A percentile compares a stretch with the other conserved stretches of the same genome.
Evolutionary conservation across 2,329 filamentous ascomycete genomes (phyloP).

Genomic region (Coniella vitis): DNA sequence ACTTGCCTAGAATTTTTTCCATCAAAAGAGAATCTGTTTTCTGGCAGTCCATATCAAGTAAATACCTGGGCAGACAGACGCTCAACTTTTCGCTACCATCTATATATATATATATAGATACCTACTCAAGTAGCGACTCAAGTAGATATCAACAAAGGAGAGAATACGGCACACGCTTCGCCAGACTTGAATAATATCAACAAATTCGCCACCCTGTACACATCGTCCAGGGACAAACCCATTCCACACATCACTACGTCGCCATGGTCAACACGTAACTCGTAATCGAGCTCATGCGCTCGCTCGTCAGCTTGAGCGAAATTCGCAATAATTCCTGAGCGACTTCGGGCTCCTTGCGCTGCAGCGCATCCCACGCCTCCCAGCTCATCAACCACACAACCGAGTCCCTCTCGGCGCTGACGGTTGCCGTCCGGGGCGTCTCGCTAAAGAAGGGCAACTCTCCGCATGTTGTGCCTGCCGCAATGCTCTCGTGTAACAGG

Average conservation of each 20-base stretch:
- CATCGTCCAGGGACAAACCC: not conserved
- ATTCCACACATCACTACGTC: conserved; percentile 24
- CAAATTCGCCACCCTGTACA: too few relatives aligned
- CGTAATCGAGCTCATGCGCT: conserved; percentile 73
- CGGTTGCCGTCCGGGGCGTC: conserved; percentile 79
- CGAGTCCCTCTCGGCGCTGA: conserved; percentile 73
- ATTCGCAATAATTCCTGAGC: conserved; percentile 79
- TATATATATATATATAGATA: too few relatives aligned
- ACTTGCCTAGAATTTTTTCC: too few relatives aligned
- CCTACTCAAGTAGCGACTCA: too few relatives aligned
- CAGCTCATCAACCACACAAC: conserved; percentile 75
- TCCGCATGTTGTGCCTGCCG: conserved; percentile 89
- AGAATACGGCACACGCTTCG: too few relatives aligned
- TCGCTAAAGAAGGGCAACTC: conserved; percentile 95
- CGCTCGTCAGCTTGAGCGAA: conserved; percentile 87
- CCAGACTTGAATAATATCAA: too few relatives aligned
- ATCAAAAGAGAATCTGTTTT: too few relatives aligned
- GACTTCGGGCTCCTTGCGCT: conserved; percentile 66
- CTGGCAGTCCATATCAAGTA: too few relatives aligned
- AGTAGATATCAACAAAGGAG: too few relatives aligned
- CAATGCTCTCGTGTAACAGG: conserved; percentile 80
- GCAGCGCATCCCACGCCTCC: conserved; percentile 65
- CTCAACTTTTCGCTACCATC: too few relatives aligned
- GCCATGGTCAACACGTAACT: conserved; percentile 46
- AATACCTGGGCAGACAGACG: too few relatives aligned